Base-by-base conservation (phyloP, 2,329 filamentous ascomycete genomes). In the Hypoxylon rubiginosum region DNA sequence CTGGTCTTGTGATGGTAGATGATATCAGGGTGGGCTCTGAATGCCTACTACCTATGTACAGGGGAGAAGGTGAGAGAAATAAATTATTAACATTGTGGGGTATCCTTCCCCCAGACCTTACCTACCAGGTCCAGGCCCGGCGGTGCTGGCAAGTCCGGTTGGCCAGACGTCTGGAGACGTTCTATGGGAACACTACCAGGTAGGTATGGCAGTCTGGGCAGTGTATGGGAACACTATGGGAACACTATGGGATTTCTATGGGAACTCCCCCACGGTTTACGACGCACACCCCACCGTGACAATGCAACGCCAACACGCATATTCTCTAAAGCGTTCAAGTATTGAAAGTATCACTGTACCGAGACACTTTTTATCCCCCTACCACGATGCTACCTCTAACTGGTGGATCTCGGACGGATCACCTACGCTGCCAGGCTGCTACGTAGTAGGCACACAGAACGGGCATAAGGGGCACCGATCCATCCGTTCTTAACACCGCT, bases 1-100 rank as follows among this genome's bases (percentile, higher is more conserved):
- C 56, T 66, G 64, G 64, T 66, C 64, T 66, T 66, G 66, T 69
- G 67, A 67, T 57, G 67, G 67, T 67, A 66, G 64, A 67, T 57
- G 67, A 69, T 67, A 66, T 66, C 59, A 64, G 59, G 36, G 62
- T 66, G 52, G 66, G 59, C 21, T 61, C 41, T 39, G 51, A 19
- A 39, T 45, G 46, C 58, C 56, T 55, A 21, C n/a, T n/a, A n/a
- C n/a, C n/a, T n/a, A n/a, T n/a, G n/a, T n/a, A n/a, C 59, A 64
- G 66, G 63, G 60, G 50, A 58, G 61, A 58, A 69, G 58, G 21
- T 62, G 67, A 67, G 67, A 67, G 67, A 69, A 67, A 69, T 66
- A 64, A 68, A 64, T 67, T 62, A 67, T 67, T 67, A 52, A 19
- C 39, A 49, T 64, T 64, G 66, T 69, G 66, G 67, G 51, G 67